Base-by-base conservation (phyloP, 805 yeast genomes). In the Phaffomyces opuntiae region DNA sequence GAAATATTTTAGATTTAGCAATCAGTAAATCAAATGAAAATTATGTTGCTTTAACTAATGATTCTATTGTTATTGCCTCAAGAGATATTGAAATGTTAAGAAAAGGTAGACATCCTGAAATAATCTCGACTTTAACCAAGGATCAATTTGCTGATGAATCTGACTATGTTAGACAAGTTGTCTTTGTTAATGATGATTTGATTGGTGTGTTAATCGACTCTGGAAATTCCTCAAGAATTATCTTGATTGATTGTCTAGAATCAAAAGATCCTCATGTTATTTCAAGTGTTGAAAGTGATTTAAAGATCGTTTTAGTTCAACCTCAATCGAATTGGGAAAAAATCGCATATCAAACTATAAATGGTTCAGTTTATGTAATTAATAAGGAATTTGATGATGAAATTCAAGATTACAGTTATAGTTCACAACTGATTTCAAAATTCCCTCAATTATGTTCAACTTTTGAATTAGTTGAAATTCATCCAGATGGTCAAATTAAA, bases 381-480 rank as follows among this genome's bases (percentile, higher is more conserved):
- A 48, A 59, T 24, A 46, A 50, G 39, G 36, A 34, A 0, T 55
- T 48, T 36, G 31, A 42, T 31, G 50, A 51, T 12, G 60, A 54
- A 32, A 39, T 49, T 16, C 46, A 52, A 13, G 63, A 69, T 55
- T 34, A 56, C 12, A 58, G 61, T 27, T 63, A 63, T 49, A 51
- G 57, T 44, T 31, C 65, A 3, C 47, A 51, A 1, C 62, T 63
- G 33, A 56, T 83, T 6, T 61, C 77, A 3, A 70, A 71, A 47
- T 80, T 89, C 50, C 90, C 91, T 1, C 84, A 77, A 56, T 66
- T 86, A 26, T 87, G 95, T 56, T 75, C 75, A 44, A 83, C 73
- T 49, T 76, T 70, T 52, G 78, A 77, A 53, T 74, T 80, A 3
- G 67, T 72, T 13, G 48, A 61, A 26, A 59, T 51, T 54, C 43